Evolutionary conservation across 345 rosid genomes (phyloP).

Genomic region (Moricandia arvensis): DNA sequence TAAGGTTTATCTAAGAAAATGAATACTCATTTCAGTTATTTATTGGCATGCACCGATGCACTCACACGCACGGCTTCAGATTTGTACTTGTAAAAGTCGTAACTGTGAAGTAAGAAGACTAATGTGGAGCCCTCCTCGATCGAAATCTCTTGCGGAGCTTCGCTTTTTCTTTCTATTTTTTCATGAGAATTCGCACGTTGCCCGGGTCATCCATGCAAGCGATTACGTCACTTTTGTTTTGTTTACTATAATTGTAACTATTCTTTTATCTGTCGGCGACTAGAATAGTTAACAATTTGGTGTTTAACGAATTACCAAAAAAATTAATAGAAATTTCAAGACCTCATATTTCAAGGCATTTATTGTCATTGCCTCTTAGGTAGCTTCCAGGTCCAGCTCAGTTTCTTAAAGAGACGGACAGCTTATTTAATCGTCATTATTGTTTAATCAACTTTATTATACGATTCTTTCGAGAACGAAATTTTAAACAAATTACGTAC

Average conservation of each 20-base stretch:
- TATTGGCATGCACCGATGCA: background rate
- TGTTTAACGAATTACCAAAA: background rate
- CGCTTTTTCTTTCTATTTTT: background rate
- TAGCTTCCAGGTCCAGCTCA: constrained; percentile 30
- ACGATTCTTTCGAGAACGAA: background rate
- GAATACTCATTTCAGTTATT: background rate
- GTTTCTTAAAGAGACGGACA: constrained; percentile 14
- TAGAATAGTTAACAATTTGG: background rate
- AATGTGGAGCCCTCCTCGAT: constrained; percentile 32
- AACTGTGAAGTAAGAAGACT: constrained; percentile 3
- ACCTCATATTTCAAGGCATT: constrained; percentile 19
- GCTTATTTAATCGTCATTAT: constrained; percentile 14
- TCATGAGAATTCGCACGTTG: constrained; percentile 6
- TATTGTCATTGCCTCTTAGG: constrained; percentile 4
- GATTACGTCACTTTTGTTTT: background rate
- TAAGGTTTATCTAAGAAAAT: background rate
- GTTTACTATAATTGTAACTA: background rate
- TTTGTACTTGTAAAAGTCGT: background rate
- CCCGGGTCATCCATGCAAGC: background rate
- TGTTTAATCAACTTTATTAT: background rate
- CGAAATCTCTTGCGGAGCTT: constrained; percentile 22
- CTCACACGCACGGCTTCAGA: constrained; percentile 19
- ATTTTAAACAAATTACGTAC: too few relatives aligned
- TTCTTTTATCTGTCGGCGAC: background rate
- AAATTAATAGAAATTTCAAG: constrained; percentile 1